Evolutionary conservation across 1,284 basidiomycete species (phyloP).

Genomic region (Puccinia hordei): DNA sequence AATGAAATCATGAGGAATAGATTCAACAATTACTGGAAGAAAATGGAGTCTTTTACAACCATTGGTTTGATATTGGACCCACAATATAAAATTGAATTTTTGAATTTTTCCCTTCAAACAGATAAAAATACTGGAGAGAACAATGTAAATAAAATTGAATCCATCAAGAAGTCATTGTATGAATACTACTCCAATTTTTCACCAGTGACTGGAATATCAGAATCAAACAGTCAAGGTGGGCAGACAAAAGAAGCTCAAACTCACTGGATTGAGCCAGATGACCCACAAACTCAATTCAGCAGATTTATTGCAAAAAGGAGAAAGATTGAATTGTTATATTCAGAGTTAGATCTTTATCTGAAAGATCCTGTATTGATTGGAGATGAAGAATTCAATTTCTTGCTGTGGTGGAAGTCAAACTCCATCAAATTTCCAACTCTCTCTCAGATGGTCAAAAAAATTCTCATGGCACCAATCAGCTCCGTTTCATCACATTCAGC

Average conservation of each 20-base stretch:
- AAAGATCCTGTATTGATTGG: not conserved
- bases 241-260: not conserved
- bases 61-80: not conserved
- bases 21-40: conserved; percentile 7
- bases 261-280: not conserved
- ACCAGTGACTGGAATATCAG: not conserved
- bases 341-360: conserved; percentile 4
- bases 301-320: not conserved
- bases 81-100: not conserved
- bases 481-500: not conserved
- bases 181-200: conserved; percentile 1
- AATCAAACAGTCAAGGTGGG: not conserved
- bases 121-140: not conserved
- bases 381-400: not conserved
- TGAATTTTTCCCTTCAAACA: not conserved
- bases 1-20: not conserved
- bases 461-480: not conserved
- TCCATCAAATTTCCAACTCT: not conserved
- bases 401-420: conserved; percentile 9
- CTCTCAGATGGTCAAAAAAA: not conserved
- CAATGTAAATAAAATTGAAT: not conserved
- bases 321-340: not conserved
- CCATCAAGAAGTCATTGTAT: not conserved
- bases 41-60: not conserved
- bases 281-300: not conserved